Base-by-base conservation (phyloP, 129 eudicot genomes). In the Flaveria bidentis region DNA sequence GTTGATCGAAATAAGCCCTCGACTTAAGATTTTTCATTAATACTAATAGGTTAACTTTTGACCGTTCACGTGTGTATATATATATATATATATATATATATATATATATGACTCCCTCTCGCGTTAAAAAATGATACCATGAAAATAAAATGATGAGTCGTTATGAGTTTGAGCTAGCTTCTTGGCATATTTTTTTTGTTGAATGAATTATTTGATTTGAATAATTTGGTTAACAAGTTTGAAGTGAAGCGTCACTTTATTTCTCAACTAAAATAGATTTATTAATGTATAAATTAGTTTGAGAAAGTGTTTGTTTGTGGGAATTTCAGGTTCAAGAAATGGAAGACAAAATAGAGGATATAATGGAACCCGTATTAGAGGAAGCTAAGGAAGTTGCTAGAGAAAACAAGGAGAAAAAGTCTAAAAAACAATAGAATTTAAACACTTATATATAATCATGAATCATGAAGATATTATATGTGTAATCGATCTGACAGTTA, bases 301-400 rank as follows among this genome's bases (percentile, higher is more conserved):
- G 20, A 6, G 5, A 25, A 25, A 61, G 0, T 30, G 11, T 14
- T 63, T 14, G 4, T 2, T 63, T n/a, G n/a, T 6, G 15, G 45
- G 17, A 14, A 28, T 63, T 64, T 33, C 68, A 84, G 87, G 78
- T 84, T 55, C 80, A 84, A 73, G 84, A 84, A 60, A 65, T 80
- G 58, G 82, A 84, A 50, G 78, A 80, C 30, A 67, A 67, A 69
- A 77, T 80, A 60, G 82, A 80, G 63, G 56, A 83, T 2, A 18
- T 55, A 9, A 58, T 80, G 71, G 80, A 80, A 53, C 77, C 77
- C 1, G 67, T 61, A 36, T 65, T 76, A 51, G 73, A 76, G 65
- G 80, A 76, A 52, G 80, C 80, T 28, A 52, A 11, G 71, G 72
- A 36, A 64, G 73, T 64, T 33, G 51, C 1, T 47, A 64, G 41